Base-by-base conservation (phyloP, 768 basidiomycete species). In the Tylopilus intermedius region DNA sequence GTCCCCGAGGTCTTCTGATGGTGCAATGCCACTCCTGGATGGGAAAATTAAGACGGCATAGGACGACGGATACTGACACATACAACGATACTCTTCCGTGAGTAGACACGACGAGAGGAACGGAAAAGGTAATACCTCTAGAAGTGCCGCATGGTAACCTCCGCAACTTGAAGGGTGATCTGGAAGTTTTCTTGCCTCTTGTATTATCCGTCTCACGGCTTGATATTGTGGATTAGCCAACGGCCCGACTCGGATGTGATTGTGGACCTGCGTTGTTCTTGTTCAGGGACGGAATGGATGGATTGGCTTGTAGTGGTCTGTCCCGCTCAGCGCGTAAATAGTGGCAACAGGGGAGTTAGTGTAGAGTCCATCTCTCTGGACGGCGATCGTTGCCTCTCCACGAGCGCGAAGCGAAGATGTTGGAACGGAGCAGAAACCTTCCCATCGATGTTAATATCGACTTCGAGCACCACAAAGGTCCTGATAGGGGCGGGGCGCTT, bases 131-230 rank as follows among this genome's bases (percentile, higher is more conserved):
- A 46, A 76, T 75, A 88, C 93, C 87, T 78, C 94, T 56, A 76
- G 81, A 63, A 74, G 93, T 0, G 72, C 84, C 14, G 94, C 95
- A 50, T 82, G 74, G 65, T 95, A 97, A 65, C 94, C 94, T 1
- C 86, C 84, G 47, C 81, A 84, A 52, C n/a, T n/a, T n/a, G n/a
- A n/a, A n/a, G 88, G 83, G 68, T 95, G 94, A 49, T 80, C 82
- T 1, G 86, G 83, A 14, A 97, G 80, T 64, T 98, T 94, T 55
- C 82, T 76, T 5, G 94, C 94, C 71, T 98, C 95, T 68, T 93
- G 92, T 86, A 98, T 89, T 60, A 98, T 96, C 37, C 95, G 84
- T 74, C 96, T 97, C 48, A 96, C 90, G 50, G 93, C 94, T 89
- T 58, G 13, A 13, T 10, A 45, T 1, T 13, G 47, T 38, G 8